Percentiles rank a stretch among this genome's conserved stretches.
Conservation (phyloP, 1,139 yeast genomes). For the Pichia sp. region DNA sequence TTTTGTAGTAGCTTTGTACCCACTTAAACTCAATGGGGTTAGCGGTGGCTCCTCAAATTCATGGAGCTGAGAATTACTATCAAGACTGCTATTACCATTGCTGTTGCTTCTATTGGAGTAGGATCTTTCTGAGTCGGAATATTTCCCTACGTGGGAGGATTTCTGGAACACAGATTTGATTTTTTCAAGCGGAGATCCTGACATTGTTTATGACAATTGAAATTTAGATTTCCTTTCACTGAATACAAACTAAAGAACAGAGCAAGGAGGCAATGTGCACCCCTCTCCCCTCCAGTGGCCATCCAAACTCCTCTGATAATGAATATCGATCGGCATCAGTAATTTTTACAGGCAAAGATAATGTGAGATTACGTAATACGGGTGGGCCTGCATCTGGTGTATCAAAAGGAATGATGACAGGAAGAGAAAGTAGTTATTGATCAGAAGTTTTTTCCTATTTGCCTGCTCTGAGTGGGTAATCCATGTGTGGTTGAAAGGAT, state of each 20-base stretch:
- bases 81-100: neutral
- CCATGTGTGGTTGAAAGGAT: too few relatives aligned
- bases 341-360: too few relatives aligned
- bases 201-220: slow-evolving; percentile 3
- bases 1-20: slow-evolving; percentile 55
- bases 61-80: neutral
- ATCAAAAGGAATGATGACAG: too few relatives aligned
- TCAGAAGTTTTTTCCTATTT: too few relatives aligned
- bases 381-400: neutral
- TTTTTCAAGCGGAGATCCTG: slow-evolving; percentile 6
- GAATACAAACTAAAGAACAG: too few relatives aligned
- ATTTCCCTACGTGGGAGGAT: neutral
- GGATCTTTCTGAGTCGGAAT: slow-evolving; percentile 5
- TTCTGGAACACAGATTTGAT: slow-evolving; percentile 6
- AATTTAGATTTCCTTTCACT: neutral
- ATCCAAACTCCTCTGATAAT: neutral
- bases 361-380: neutral
- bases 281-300: neutral
- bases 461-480: too few relatives aligned
- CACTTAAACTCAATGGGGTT: slow-evolving; percentile 46
- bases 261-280: too few relatives aligned
- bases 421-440: too few relatives aligned
- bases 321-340: neutral
- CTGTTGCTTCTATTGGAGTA: neutral
- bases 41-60: slow-evolving; percentile 36